phyloP scores from a whole-genome alignment of 352 stramenopile species.

The Phytopythium ostracodes region DNA sequence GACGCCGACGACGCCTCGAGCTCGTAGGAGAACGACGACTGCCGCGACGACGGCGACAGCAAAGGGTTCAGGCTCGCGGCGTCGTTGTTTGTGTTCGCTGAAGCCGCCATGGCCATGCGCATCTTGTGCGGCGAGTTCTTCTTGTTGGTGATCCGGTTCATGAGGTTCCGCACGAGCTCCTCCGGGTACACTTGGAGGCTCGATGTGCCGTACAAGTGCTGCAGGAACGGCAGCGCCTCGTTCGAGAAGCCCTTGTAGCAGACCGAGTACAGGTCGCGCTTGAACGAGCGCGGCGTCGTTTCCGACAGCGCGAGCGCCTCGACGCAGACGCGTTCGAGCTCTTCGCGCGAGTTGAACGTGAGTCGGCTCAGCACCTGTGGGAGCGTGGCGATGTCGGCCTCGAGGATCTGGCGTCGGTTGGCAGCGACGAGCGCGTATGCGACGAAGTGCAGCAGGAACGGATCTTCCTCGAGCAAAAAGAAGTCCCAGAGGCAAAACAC shows the following conservation, averaged over 20 bases:
- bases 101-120: not conserved
- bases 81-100: not conserved
- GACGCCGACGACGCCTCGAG: slow-evolving; percentile 31
- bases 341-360: slow-evolving; percentile 48
- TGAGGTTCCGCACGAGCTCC: slow-evolving; percentile 75
- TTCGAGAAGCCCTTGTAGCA: slow-evolving; percentile 79
- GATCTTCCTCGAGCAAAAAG: slow-evolving; percentile 87
- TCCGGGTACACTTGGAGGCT: slow-evolving; percentile 81
- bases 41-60: slow-evolving; percentile 20
- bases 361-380: slow-evolving; percentile 79
- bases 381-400: slow-evolving; percentile 68
- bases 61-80: slow-evolving; percentile 28
- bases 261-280: slow-evolving; percentile 74
- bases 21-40: slow-evolving; percentile 33
- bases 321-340: slow-evolving; percentile 57
- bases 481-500: slow-evolving; percentile 90
- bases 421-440: slow-evolving; percentile 77
- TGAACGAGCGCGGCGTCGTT: slow-evolving; percentile 70
- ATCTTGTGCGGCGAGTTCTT: slow-evolving; percentile 11
- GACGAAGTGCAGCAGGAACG: slow-evolving; percentile 88
- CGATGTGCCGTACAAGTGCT: slow-evolving; percentile 63
- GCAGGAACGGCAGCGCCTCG: slow-evolving; percentile 59
- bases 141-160: slow-evolving; percentile 46
- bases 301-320: slow-evolving; percentile 52
- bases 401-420: slow-evolving; percentile 53